phyloP scores from a whole-genome alignment of 768 basidiomycete genomes.

The Suillus luteus region DNA sequence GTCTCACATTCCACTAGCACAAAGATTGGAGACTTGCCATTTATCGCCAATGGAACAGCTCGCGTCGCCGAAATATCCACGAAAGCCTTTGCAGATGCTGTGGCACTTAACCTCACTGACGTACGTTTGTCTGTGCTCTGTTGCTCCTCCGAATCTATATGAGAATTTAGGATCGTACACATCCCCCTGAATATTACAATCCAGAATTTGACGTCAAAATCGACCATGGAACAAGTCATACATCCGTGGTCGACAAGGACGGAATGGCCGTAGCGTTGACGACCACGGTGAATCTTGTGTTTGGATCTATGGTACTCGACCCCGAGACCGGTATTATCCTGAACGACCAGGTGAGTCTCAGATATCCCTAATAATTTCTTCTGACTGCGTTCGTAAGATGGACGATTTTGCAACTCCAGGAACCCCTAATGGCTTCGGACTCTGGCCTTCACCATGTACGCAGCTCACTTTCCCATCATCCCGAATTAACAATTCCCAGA shows the following conservation, averaged over 20 bases:
- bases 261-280: constrained; percentile 90
- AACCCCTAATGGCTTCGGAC: constrained; percentile 77
- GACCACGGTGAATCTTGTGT: constrained; percentile 86
- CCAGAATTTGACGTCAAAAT: constrained; percentile 74
- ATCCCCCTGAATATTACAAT: constrained; percentile 79
- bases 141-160: constrained; percentile 13
- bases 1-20: constrained; percentile 53
- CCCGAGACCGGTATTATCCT: constrained; percentile 85
- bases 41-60: constrained; percentile 48
- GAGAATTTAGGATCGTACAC: constrained; percentile 68
- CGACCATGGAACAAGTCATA: constrained; percentile 95
- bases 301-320: constrained; percentile 88
- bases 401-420: constrained; percentile 93
- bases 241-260: constrained; percentile 77
- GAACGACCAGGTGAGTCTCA: constrained; percentile 71
- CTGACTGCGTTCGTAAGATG: constrained; percentile 49
- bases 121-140: constrained; percentile 45
- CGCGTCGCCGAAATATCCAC: constrained; percentile 67
- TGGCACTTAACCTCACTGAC: constrained; percentile 77
- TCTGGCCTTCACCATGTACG: constrained; percentile 81
- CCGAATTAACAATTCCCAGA: constrained; percentile 41
- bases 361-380: background rate
- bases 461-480: constrained; percentile 3
- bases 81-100: constrained; percentile 62
- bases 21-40: constrained; percentile 77